These are phyloP conservation scores for Annulohypoxylon bovei DNA, from an alignment of 495 filamentous ascomycete genomes.

Conservation along the genomic window DNA sequence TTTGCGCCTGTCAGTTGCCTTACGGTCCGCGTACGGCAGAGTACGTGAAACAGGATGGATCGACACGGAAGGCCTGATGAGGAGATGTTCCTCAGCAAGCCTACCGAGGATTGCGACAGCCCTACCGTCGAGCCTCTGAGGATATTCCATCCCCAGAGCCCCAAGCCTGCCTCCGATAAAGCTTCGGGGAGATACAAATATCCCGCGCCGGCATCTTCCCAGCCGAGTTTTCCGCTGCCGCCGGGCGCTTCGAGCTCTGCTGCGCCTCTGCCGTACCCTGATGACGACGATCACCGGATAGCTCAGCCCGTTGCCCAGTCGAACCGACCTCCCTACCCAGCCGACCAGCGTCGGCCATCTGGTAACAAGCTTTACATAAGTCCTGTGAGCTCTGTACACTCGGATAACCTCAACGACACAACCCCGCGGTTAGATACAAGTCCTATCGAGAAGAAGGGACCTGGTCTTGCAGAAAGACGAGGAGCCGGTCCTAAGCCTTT, in stretches of 20 bases:
- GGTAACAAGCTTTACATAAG: constrained; percentile 50
- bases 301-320: constrained; percentile 49
- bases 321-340: constrained; percentile 58
- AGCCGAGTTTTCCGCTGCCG: constrained; percentile 65
- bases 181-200: constrained; percentile 59
- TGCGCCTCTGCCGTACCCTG: constrained; percentile 78
- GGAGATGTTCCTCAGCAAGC: constrained; percentile 79
- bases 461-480: constrained; percentile 73
- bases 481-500: constrained; percentile 80
- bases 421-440: constrained; percentile 56
- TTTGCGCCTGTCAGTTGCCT: constrained; percentile 29
- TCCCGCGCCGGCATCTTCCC: constrained; percentile 55
- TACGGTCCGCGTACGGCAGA: constrained; percentile 31
- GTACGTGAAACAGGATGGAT: constrained; percentile 54
- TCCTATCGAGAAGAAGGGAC: constrained; percentile 60
- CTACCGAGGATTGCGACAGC: constrained; percentile 66
- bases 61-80: constrained; percentile 69
- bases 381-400: constrained; percentile 48
- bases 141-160: constrained; percentile 77
- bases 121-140: constrained; percentile 85
- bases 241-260: constrained; percentile 71
- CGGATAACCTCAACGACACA: constrained; percentile 51
- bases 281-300: constrained; percentile 67
- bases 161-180: constrained; percentile 58
- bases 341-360: constrained; percentile 54